Evolutionary conservation across 768 basidiomycete genomes (phyloP).

Genomic region (Kwoniella shandongensis): DNA sequence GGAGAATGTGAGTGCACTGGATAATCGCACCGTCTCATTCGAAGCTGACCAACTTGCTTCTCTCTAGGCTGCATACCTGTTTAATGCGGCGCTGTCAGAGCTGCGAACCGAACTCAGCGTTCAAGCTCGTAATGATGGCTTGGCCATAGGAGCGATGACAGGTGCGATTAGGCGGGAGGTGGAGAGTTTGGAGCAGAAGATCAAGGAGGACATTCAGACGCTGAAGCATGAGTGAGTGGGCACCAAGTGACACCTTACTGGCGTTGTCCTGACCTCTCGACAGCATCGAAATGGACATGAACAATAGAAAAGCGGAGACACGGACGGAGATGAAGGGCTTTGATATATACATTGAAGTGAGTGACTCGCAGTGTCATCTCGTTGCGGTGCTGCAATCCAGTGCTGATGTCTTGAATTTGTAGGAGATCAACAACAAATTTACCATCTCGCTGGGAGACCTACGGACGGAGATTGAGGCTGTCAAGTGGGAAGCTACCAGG

Average conservation of each 20-base stretch:
- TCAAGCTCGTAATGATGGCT: conserved; percentile 76
- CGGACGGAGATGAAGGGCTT: conserved; percentile 77
- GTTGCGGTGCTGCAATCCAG: too few relatives aligned
- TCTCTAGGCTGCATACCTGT: conserved; percentile 88
- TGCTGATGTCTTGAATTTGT: neutral
- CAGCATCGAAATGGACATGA: conserved; percentile 95
- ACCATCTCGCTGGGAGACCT: conserved; percentile 56
- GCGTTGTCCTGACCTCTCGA: neutral
- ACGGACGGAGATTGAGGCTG: conserved; percentile 56
- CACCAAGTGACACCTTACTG: neutral
- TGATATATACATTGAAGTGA: conserved; percentile 69
- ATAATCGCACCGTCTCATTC: too few relatives aligned
- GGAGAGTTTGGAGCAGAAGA: conserved; percentile 77
- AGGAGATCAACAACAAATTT: conserved; percentile 58
- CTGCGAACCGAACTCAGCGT: conserved; percentile 80
- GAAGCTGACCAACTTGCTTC: neutral
- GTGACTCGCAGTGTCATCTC: conserved; percentile 12
- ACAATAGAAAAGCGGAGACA: conserved; percentile 87
- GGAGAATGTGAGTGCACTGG: conserved; percentile 54
- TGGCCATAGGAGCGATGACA: conserved; percentile 73
- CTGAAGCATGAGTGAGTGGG: conserved; percentile 87
- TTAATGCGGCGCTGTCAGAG: conserved; percentile 88
- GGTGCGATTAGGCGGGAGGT: conserved; percentile 80
- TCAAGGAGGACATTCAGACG: conserved; percentile 87
- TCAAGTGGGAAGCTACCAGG: conserved; percentile 56